Conservation (phyloP, 345 rosid genomes). For the Eucalyptus cloeziana region DNA sequence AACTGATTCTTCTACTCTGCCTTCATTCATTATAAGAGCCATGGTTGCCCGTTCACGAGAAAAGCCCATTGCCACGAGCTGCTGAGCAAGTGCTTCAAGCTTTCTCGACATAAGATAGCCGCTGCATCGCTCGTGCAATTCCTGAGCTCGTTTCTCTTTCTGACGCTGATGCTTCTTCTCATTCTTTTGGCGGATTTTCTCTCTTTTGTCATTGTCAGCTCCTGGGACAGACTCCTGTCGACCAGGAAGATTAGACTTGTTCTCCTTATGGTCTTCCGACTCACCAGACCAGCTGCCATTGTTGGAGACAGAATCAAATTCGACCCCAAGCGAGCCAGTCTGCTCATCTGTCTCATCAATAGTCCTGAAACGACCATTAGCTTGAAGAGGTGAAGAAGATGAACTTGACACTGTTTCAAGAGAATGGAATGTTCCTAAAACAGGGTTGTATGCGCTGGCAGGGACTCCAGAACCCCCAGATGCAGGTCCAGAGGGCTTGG, state of each 20-base stretch:
- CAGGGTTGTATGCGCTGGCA: conserved; percentile 70
- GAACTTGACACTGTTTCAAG: conserved; percentile 36
- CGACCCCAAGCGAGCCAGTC: conserved; percentile 30
- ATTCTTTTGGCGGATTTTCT: conserved; percentile 82
- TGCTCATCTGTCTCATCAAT: conserved; percentile 72
- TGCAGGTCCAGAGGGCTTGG: conserved; percentile 41
- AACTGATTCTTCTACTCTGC: conserved; percentile 80
- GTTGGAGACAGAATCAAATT: conserved; percentile 74
- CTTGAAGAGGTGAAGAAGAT: conserved; percentile 37
- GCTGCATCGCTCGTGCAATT: conserved; percentile 64
- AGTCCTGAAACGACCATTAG: conserved; percentile 53
- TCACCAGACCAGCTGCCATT: conserved; percentile 93
- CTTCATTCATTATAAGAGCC: conserved; percentile 82
- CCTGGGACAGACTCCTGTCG: conserved; percentile 56
- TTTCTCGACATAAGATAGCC: conserved; percentile 85
- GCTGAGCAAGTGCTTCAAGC: conserved; percentile 76
- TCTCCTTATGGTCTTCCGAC: conserved; percentile 90
- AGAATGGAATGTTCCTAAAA: conserved; percentile 61
- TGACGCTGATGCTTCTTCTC: conserved; percentile 92
- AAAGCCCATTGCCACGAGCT: conserved; percentile 83
- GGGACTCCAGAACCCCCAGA: conserved; percentile 35
- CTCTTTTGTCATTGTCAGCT: conserved; percentile 75
- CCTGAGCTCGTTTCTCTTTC: conserved; percentile 84
- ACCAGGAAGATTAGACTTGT: conserved; percentile 19
- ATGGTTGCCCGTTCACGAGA: conserved; percentile 72